Percentiles rank a stretch among this genome's conserved stretches.
Evolutionary conservation across 176 grass and related monocot species (phyloP).

Genomic region (Tuctoria greenei): DNA sequence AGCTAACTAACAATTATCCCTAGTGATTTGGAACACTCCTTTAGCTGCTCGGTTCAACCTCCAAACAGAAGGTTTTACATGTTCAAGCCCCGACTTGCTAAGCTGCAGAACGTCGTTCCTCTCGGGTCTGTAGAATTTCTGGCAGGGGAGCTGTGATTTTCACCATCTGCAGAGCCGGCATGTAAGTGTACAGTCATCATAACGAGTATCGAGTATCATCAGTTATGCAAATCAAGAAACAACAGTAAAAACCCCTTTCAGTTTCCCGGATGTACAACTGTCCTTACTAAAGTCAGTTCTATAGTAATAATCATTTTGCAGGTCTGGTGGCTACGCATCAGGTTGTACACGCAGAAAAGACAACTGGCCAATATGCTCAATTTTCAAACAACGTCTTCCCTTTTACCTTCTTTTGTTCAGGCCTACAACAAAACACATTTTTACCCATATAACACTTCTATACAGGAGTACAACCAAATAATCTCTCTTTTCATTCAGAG

Average conservation of each 20-base stretch:
- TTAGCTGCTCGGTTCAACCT: too few species aligned
- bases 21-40: too few species aligned
- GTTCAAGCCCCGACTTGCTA: constrained; percentile 20
- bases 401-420: neutral
- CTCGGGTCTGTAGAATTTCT: constrained; percentile 49
- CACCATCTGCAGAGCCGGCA: constrained; percentile 51
- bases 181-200: neutral
- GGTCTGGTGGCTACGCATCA: neutral
- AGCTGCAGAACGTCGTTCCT: constrained; percentile 31
- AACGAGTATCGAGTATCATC: constrained; percentile 20
- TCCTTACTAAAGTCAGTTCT: neutral
- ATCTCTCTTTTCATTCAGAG: neutral
- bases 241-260: neutral
- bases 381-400: neutral
- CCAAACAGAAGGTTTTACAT: neutral
- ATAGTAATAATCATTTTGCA: neutral
- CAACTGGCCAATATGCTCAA: neutral
- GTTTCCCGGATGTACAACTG: neutral
- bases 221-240: constrained; percentile 15
- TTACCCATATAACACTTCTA: neutral
- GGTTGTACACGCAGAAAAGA: neutral
- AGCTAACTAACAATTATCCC: too few species aligned
- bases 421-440: neutral
- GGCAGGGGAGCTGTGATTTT: constrained; percentile 68
- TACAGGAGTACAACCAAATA: neutral